Percentiles rank a stretch among this genome's conserved stretches.
Conservation (phyloP, 805 yeast genomes). For the Nakazawaea sp. region DNA sequence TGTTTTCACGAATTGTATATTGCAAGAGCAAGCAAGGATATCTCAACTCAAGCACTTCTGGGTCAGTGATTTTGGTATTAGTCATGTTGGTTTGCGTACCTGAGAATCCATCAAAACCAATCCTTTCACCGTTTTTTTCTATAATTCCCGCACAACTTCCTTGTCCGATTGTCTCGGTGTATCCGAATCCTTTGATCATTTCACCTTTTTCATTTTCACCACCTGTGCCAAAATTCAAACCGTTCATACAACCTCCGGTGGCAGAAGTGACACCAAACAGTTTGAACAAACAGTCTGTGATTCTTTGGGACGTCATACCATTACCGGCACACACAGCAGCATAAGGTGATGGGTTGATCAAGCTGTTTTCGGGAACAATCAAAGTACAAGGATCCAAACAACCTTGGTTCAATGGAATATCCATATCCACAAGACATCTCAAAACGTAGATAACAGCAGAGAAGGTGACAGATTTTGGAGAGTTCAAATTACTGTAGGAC, state of each 20-base stretch:
- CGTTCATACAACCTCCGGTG: slow-evolving; percentile 84
- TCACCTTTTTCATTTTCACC: slow-evolving; percentile 36
- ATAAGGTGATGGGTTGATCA: slow-evolving; percentile 32
- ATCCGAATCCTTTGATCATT: slow-evolving; percentile 34
- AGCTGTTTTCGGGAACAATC: slow-evolving; percentile 13
- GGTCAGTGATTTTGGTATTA: slow-evolving; percentile 43
- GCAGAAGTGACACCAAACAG: slow-evolving; percentile 80
- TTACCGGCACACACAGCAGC: slow-evolving; percentile 41
- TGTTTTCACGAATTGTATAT: slow-evolving; percentile 30
- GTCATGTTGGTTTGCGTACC: slow-evolving; percentile 45
- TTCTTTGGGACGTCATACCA: slow-evolving; percentile 74
- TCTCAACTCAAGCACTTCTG: slow-evolving; percentile 39
- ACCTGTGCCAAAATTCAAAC: slow-evolving; percentile 72
- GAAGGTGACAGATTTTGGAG: slow-evolving; percentile 44
- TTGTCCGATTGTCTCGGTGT: slow-evolving; percentile 43
- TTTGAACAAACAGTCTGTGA: slow-evolving; percentile 71
- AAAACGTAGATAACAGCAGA: slow-evolving; percentile 45
- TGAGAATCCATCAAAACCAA: slow-evolving; percentile 30
- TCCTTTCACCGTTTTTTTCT: slow-evolving; percentile 9
- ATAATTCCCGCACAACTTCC: slow-evolving; percentile 30
- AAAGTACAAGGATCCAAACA: slow-evolving; percentile 39
- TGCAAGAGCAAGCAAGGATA: slow-evolving; percentile 40
- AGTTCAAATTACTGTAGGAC: slow-evolving; percentile 42
- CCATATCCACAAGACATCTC: slow-evolving; percentile 38
- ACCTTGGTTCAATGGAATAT: slow-evolving; percentile 52